Evolutionary conservation across 257 asterid species (phyloP).

Genomic region (Avicennia marina): DNA sequence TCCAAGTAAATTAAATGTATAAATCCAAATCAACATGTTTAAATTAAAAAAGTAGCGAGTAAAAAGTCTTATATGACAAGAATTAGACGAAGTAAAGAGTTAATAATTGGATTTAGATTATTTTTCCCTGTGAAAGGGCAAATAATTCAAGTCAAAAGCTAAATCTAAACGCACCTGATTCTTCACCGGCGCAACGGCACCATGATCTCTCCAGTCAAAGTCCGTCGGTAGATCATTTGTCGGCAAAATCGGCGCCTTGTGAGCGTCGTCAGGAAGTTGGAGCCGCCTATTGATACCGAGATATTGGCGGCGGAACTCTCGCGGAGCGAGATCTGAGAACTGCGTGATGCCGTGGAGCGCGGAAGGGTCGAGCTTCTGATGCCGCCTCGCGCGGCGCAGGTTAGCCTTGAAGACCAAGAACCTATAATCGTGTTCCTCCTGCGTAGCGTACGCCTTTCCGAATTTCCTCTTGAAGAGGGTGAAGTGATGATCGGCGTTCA

Average conservation of each 20-base stretch:
- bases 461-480: slow-evolving; percentile 40
- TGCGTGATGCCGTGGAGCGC: slow-evolving; percentile 72
- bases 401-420: slow-evolving; percentile 59
- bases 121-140: too few species aligned
- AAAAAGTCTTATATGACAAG: too few species aligned
- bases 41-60: too few species aligned
- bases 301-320: slow-evolving; percentile 44
- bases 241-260: slow-evolving; percentile 67
- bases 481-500: slow-evolving; percentile 54
- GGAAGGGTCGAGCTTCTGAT: slow-evolving; percentile 69
- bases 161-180: slow-evolving; percentile 47
- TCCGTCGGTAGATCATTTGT: slow-evolving; percentile 58
- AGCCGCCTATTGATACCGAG: slow-evolving; percentile 49
- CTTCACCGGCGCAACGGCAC: slow-evolving; percentile 70
- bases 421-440: slow-evolving; percentile 63
- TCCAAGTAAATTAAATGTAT: too few species aligned
- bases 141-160: neutral
- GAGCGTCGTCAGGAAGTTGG: slow-evolving; percentile 52
- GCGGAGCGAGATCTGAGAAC: slow-evolving; percentile 67
- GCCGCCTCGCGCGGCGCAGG: slow-evolving; percentile 58
- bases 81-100: too few species aligned
- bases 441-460: slow-evolving; percentile 43
- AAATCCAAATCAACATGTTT: neutral
- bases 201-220: slow-evolving; percentile 80
- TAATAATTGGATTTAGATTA: too few species aligned